Evolutionary conservation across 2,329 filamentous ascomycete species (phyloP), one percentile per base, ranked within the genome.

Genomic region (Diatrype stigma): DNA sequence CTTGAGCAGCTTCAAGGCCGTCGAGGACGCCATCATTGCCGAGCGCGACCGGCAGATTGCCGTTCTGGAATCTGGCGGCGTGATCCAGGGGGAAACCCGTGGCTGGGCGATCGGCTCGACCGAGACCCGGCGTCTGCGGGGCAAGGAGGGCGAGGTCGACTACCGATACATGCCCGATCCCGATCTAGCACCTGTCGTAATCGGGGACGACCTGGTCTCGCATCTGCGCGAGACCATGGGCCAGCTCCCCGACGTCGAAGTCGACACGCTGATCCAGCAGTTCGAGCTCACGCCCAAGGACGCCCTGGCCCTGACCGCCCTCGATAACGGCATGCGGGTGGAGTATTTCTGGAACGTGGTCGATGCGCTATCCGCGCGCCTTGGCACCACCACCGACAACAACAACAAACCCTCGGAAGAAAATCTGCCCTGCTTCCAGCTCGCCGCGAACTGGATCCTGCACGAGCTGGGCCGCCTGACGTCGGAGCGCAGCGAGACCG

Each of bases 151-250:
- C 45, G 93, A 96, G 65, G 91, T 97, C 6, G 94, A 99, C 69
- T 99, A 99, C 69, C 81, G 94, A 40, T 99, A 99, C 66, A 97
- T 99, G 93, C 93, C 94, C 0, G 94, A 99, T 67, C 90, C 94
- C 5, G 94, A 99, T 65, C 77, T 99, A 14, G 80, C 82, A 0
- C 90, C 94, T 1, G 76, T 99, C 2, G 66, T 91, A 2, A 87
- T 99, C 53, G 85, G 84, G 7, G 65, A 77, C 2, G 84, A 89
- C 51, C 75, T 97, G 1, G 73, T 96, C 4, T 64, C 76, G 5
- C 76, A 85, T 56, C 74, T 97, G 14, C 72, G 70, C 19, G 59
- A 69, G 1, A 86, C 78, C 0, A 71, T 96, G 52, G 89, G 90
- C 4, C 75, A 81, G 21, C 73, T 88, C 10, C 90, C 92, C 0